Conservation (phyloP, 495 filamentous ascomycete genomes). For the Lophium mytilinum region DNA sequence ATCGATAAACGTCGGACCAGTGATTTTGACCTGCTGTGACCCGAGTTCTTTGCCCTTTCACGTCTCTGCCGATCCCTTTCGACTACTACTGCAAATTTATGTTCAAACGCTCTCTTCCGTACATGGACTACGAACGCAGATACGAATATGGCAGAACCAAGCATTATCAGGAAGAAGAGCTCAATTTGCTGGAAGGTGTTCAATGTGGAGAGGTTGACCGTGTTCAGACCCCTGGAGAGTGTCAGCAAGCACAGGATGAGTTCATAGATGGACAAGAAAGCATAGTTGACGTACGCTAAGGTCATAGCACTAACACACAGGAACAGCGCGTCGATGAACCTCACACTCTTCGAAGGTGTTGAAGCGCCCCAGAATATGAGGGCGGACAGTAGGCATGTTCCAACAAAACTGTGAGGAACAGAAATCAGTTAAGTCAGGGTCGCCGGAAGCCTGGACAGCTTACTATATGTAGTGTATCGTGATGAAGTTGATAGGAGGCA, state of each 20-base stretch:
- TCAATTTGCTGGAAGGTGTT: conserved; percentile 74
- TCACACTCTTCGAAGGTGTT: conserved; percentile 51
- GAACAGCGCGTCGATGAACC: conserved; percentile 70
- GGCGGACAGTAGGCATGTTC: conserved; percentile 53
- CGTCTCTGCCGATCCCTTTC: conserved; percentile 26
- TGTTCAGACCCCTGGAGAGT: conserved; percentile 42
- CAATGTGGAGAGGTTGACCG: conserved; percentile 56
- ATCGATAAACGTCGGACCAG: conserved; percentile 1
- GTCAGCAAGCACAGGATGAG: neutral
- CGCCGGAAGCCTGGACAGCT: neutral
- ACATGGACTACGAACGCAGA: conserved; percentile 54
- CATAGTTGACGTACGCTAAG: conserved; percentile 39
- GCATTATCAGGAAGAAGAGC: conserved; percentile 62
- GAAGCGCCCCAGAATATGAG: conserved; percentile 68
- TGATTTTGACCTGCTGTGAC: neutral
- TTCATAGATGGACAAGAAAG: neutral
- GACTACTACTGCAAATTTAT: conserved; percentile 52
- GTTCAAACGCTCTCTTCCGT: conserved; percentile 63
- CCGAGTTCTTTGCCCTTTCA: neutral
- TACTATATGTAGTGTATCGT: conserved; percentile 64
- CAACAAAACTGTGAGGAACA: conserved; percentile 44
- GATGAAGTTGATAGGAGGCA: conserved; percentile 66
- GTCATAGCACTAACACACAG: conserved; percentile 75
- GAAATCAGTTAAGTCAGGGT: too few species aligned
- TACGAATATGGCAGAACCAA: conserved; percentile 65